Base-by-base conservation (phyloP, 2,329 filamentous ascomycete species). In the Aspergillus sp. region DNA sequence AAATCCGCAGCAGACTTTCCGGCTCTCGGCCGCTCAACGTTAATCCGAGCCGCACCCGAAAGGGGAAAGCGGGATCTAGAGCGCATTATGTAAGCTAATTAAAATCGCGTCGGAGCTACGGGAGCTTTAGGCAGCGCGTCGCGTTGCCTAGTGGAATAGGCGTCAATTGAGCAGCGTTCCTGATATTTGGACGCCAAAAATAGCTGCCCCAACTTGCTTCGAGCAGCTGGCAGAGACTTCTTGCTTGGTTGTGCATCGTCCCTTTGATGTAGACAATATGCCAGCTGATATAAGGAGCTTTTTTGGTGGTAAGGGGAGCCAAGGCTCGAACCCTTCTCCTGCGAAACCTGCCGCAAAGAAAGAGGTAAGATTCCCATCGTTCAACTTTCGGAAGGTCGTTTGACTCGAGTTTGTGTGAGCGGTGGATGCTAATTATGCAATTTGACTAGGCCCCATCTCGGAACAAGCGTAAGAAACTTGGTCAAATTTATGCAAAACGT, bases 231-330 rank as follows among this genome's bases (percentile, higher is more conserved):
- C 7, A 34, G 11, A 9, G 9, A 25, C 19, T 43, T 43, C 19
- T 31, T 47, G 15, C 22, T 41, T 25, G 28, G 48, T n/a, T 46
- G 60, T 65, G 62, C 3, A 34, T 28, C 25, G 25, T 59, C 25
- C 28, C 31, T 25, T 46, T 43, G 28, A 31, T 46, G 51, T 59
- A 53, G 56, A 48, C 54, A 72, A 54, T 64, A 96, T 97, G 93
- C 87, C 93, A 57, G 74, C 84, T 65, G 94, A 98, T 78, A 98
- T 97, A 72, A 86, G 93, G 73, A 92, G 84, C 70, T 98, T 97
- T 79, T 97, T 98, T 81, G 88, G 90, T 59, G 87, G 90, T 64
- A 93, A 93, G 76, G 86, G 87, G 55, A 84, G 85, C 66, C 82
- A 84, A 69, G 80, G 84, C 49, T 80, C 84, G 17, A 78, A 82